These are phyloP conservation scores for Adansonia madagascariensis DNA, from an alignment of 441 rosid species.

Conservation along the genomic window DNA sequence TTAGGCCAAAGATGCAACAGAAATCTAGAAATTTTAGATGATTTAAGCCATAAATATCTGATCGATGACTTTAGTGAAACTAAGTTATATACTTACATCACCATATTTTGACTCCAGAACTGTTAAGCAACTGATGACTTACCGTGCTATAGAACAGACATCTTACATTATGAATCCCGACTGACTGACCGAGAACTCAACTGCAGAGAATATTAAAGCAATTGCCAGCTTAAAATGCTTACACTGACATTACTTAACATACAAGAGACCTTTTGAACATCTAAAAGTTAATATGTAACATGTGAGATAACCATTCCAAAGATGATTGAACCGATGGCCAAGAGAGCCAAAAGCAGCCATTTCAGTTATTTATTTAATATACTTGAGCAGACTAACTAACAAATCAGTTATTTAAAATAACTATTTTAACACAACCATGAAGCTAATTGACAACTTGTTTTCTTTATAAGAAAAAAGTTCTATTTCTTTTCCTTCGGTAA, in stretches of 20 bases:
- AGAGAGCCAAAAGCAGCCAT: constrained; percentile 1
- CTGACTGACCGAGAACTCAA: background rate
- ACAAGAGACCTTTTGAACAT: constrained; percentile 15
- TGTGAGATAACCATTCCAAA: background rate
- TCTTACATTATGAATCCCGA: background rate
- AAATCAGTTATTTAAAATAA: background rate
- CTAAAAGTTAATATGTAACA: background rate
- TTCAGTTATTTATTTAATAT: background rate
- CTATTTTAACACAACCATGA: background rate
- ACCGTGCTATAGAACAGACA: background rate
- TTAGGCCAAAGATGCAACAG: constrained; percentile 2
- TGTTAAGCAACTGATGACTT: background rate
- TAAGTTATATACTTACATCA: background rate
- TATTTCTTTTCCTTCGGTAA: background rate
- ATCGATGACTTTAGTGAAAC: background rate
- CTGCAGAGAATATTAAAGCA: background rate
- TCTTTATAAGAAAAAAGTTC: background rate
- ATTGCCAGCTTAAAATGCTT: background rate
- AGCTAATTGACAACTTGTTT: background rate
- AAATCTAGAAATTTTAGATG: background rate
- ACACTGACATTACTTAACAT: background rate
- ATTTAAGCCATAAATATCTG: background rate
- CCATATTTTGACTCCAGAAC: background rate
- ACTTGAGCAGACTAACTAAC: background rate
- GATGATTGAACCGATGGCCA: background rate